Percentiles rank a stretch among this genome's conserved stretches.
These are phyloP conservation scores for Tylopilus orsonianus DNA, from an alignment of 1,284 basidiomycete genomes.

Conservation along the genomic window DNA sequence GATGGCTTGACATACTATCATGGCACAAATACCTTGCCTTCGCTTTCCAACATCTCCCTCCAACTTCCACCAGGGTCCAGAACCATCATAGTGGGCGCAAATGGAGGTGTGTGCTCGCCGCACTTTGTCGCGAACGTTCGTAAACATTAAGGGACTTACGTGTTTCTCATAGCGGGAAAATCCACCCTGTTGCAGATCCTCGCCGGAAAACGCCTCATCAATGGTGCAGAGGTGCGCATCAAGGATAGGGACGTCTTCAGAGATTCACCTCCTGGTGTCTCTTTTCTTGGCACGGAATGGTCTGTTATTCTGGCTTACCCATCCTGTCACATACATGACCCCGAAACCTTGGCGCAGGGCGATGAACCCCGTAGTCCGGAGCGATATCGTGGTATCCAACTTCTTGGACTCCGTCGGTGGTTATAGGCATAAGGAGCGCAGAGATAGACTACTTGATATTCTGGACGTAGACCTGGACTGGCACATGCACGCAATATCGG, in stretches of 20 bases:
- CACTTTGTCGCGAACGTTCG: neutral
- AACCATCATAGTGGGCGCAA: constrained; percentile 87
- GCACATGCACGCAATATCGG: constrained; percentile 92
- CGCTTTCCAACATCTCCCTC: constrained; percentile 69
- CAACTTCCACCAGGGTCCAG: constrained; percentile 71
- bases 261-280: constrained; percentile 70
- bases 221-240: constrained; percentile 67
- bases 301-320: constrained; percentile 35
- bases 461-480: constrained; percentile 94
- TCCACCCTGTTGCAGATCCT: constrained; percentile 93
- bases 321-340: neutral
- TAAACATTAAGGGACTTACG: neutral
- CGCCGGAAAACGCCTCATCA: constrained; percentile 87
- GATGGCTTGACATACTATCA: constrained; percentile 67
- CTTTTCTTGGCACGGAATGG: constrained; percentile 94
- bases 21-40: constrained; percentile 37
- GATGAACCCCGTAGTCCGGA: constrained; percentile 93
- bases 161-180: constrained; percentile 71
- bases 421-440: constrained; percentile 87
- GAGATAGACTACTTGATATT: constrained; percentile 86
- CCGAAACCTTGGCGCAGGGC: constrained; percentile 55
- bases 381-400: constrained; percentile 84
- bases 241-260: constrained; percentile 86
- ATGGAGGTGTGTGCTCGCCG: constrained; percentile 64
- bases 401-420: constrained; percentile 97